Base-by-base conservation (phyloP, 495 filamentous ascomycete genomes). In the Thermothielavioides terrestris region DNA sequence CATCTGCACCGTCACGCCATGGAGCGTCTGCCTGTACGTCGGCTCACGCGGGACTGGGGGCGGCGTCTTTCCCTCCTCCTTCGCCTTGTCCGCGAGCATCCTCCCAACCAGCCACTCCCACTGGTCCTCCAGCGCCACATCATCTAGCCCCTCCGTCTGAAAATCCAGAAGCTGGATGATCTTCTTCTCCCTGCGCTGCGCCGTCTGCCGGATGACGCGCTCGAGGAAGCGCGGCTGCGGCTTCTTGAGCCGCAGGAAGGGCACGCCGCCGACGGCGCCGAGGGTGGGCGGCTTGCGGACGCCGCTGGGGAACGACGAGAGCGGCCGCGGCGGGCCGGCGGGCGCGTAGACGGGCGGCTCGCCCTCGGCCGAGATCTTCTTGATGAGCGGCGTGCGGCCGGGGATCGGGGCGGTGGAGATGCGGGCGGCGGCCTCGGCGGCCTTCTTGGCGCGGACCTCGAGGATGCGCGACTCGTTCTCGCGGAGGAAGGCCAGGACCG, bases 211-310 rank as follows among this genome's bases (percentile, higher is more conserved):
- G 11, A 92, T 61, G 1, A 84, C 67, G 3, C 74, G 64, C 51
- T 74, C 77, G 4, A 90, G 66, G 30, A 65, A 65, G 26, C 59
- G 55, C 5, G 84, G 73, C 56, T 88, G 83, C 7, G 85, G 84
- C 60, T 88, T 89, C 52, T 71, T 75, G 42, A 86, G 61, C 21
- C 85, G 79, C 36, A 92, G 64, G 50, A 89, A 83, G 0, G 87
- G 84, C n/a, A 85, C 53, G 23, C 75, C 77, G 31, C 68, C 67
- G 2, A 79, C 77, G 1, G 47, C 53, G 50, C 78, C 77, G 2
- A 89, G 62, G 0, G 64, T 64, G 0, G 87, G 86, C 3, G 89
- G 60, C 41, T 69, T 71, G 14, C 84, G 77, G 35, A 72, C 72
- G 8, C 77, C 77, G 22, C 72, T 76, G 37, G 49, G 60, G 2